These are phyloP conservation scores for Ophiorrhiza pumila DNA, from an alignment of 257 asterid species.

Conservation along the genomic window DNA sequence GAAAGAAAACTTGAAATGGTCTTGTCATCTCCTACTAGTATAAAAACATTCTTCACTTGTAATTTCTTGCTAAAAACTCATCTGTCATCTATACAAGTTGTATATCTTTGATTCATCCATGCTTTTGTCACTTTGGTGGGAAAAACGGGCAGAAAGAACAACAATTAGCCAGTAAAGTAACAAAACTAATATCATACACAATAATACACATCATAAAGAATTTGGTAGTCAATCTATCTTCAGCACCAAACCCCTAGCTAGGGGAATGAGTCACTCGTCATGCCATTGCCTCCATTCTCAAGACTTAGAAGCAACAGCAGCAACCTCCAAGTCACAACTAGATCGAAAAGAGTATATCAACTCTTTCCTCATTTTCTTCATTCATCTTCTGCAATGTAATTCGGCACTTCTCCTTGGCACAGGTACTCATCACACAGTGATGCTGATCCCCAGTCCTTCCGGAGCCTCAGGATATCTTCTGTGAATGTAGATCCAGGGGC, in stretches of 20 bases:
- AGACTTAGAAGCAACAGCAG: neutral
- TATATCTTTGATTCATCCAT: too few relatives aligned
- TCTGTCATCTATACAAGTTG: slow-evolving; percentile 1
- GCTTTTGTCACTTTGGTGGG: too few relatives aligned
- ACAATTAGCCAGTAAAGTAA: neutral
- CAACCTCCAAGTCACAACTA: slow-evolving; percentile 8
- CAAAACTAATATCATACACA: slow-evolving; percentile 22
- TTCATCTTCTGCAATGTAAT: slow-evolving; percentile 80
- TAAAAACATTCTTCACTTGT: too few relatives aligned
- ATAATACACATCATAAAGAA: slow-evolving; percentile 18
- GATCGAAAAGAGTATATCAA: neutral
- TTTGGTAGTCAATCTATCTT: neutral
- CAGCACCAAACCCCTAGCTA: neutral
- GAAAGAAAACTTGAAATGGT: too few relatives aligned
- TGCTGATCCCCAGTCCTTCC: slow-evolving; percentile 90
- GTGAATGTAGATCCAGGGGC: slow-evolving; percentile 95
- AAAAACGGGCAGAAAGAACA: neutral
- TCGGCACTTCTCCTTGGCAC: slow-evolving; percentile 78
- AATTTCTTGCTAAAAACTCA: too few relatives aligned
- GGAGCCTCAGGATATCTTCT: slow-evolving; percentile 83
- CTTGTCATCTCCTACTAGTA: too few relatives aligned
- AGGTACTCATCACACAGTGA: slow-evolving; percentile 84
- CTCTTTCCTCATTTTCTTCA: slow-evolving; percentile 20
- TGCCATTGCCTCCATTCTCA: neutral
- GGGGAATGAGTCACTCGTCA: neutral